A percentile compares a stretch with the other conserved stretches of the same genome.
These are phyloP conservation scores for Hypocrella siamensis DNA, from an alignment of 2,329 filamentous ascomycete species.

Conservation along the genomic window DNA sequence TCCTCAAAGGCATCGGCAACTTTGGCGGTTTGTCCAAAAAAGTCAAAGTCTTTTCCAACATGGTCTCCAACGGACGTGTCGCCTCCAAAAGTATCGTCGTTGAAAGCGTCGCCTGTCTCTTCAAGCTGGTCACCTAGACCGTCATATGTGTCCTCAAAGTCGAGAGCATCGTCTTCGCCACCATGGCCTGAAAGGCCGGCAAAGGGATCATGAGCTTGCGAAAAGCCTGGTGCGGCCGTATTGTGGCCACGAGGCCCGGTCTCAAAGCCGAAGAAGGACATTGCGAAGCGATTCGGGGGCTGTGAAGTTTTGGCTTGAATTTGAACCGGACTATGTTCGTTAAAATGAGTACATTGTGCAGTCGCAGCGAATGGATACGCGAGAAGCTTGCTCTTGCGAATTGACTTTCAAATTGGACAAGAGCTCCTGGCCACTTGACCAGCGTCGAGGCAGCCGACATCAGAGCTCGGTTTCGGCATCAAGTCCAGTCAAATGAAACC, in stretches of 20 bases:
- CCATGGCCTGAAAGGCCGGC: conserved; percentile 58
- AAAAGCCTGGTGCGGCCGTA: conserved; percentile 60
- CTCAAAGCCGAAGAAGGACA: conserved; percentile 93
- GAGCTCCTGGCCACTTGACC: too few species aligned
- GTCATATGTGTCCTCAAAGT: conserved; percentile 97
- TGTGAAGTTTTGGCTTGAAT: too few species aligned
- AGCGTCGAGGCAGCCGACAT: too few species aligned
- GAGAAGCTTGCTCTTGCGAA: too few species aligned
- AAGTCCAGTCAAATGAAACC: too few species aligned
- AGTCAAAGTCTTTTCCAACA: conserved; percentile 91
- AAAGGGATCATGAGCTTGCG: conserved; percentile 73
- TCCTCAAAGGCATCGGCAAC: conserved; percentile 77
- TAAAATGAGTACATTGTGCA: too few species aligned
- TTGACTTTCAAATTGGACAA: too few species aligned
- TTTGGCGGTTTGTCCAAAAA: conserved; percentile 83
- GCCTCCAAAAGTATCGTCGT: conserved; percentile 80
- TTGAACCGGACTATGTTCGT: too few species aligned
- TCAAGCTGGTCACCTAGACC: conserved; percentile 81
- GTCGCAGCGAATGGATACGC: too few species aligned
- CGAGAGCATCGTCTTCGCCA: conserved; percentile 40
- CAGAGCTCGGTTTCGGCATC: too few species aligned
- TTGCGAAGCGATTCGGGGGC: conserved; percentile 25
- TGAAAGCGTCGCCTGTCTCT: conserved; percentile 85
- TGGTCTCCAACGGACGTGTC: conserved; percentile 23
- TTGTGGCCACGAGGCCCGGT: conserved; percentile 45